Percentiles rank a stretch among this genome's conserved stretches.
phyloP scores from a whole-genome alignment of 2,329 filamentous ascomycete species.

The Leptoxyphium fumago region DNA sequence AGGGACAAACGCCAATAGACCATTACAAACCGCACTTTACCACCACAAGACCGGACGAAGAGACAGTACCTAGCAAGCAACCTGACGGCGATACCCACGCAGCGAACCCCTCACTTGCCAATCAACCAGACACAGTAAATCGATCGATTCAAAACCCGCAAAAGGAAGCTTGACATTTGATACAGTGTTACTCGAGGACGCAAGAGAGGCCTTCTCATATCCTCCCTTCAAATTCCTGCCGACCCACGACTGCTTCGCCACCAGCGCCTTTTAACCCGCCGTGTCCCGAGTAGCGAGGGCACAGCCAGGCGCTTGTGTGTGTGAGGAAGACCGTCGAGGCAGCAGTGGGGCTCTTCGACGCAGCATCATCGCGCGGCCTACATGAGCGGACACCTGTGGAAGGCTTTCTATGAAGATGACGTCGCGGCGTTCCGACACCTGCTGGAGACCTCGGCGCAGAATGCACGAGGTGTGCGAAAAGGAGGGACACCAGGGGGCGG shows the following conservation, averaged over 20 bases:
- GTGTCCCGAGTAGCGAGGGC: constrained; percentile 59
- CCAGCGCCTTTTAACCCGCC: constrained; percentile 75
- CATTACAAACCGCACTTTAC: too few relatives aligned
- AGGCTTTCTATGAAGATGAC: constrained; percentile 93
- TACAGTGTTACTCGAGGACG: neutral
- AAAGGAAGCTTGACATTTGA: too few relatives aligned
- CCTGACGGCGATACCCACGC: too few relatives aligned
- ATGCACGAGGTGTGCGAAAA: constrained; percentile 22
- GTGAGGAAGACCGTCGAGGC: constrained; percentile 34
- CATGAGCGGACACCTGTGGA: constrained; percentile 96
- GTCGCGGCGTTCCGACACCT: constrained; percentile 86
- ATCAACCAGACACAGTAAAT: too few relatives aligned
- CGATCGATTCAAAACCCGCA: too few relatives aligned
- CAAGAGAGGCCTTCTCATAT: neutral
- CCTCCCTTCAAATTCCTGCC: neutral
- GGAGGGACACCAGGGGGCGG: constrained; percentile 5
- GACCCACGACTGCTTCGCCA: constrained; percentile 32
- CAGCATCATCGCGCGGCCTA: constrained; percentile 30
- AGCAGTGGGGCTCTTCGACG: constrained; percentile 25
- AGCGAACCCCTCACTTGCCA: too few relatives aligned
- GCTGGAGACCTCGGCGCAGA: constrained; percentile 52
- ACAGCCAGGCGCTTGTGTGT: constrained; percentile 61
- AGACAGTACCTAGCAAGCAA: too few relatives aligned
- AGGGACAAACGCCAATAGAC: too few relatives aligned
- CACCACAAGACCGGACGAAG: too few relatives aligned